Evolutionary conservation across 2,329 filamentous ascomycete species (phyloP).

Genomic region (Epicoccum sorghinum): DNA sequence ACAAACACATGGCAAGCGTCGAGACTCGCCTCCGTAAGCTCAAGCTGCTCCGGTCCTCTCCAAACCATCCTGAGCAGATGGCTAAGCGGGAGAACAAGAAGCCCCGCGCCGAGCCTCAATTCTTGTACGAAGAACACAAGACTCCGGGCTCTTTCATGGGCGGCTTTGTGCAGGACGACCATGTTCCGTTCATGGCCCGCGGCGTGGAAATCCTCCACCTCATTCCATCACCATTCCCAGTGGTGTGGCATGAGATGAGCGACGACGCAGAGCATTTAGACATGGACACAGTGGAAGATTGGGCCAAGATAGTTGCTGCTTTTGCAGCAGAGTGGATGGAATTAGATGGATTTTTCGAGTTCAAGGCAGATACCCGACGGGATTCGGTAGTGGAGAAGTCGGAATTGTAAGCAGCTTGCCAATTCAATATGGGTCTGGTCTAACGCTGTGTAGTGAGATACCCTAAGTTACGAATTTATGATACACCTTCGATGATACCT

Average conservation of each 20-base stretch:
- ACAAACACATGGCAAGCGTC: slow-evolving; percentile 74
- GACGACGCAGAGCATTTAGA: slow-evolving; percentile 90
- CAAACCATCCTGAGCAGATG: slow-evolving; percentile 55
- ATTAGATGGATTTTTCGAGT: slow-evolving; percentile 44
- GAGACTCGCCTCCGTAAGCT: slow-evolving; percentile 76
- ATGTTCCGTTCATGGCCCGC: slow-evolving; percentile 85
- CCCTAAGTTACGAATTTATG: slow-evolving; percentile 26
- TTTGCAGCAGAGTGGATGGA: slow-evolving; percentile 97
- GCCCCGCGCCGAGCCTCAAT: slow-evolving; percentile 52
- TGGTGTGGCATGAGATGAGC: slow-evolving; percentile 82
- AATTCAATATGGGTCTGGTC: slow-evolving; percentile 10
- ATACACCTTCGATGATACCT: not conserved
- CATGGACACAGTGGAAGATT: slow-evolving; percentile 80
- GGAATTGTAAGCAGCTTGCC: slow-evolving; percentile 45
- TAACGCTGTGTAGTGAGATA: slow-evolving; percentile 41
- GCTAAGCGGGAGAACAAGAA: slow-evolving; percentile 36
- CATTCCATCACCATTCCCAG: slow-evolving; percentile 83
- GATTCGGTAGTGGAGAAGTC: slow-evolving; percentile 31
- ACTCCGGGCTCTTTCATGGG: slow-evolving; percentile 56
- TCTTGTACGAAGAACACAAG: slow-evolving; percentile 67
- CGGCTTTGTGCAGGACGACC: slow-evolving; percentile 79
- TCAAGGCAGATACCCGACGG: slow-evolving; percentile 25
- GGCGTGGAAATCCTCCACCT: slow-evolving; percentile 93
- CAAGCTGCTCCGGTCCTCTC: slow-evolving; percentile 68
- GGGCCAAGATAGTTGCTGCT: slow-evolving; percentile 81